These are phyloP conservation scores for Cryptococcus sp. DNA, from an alignment of 1,284 basidiomycete genomes.

Conservation along the genomic window DNA sequence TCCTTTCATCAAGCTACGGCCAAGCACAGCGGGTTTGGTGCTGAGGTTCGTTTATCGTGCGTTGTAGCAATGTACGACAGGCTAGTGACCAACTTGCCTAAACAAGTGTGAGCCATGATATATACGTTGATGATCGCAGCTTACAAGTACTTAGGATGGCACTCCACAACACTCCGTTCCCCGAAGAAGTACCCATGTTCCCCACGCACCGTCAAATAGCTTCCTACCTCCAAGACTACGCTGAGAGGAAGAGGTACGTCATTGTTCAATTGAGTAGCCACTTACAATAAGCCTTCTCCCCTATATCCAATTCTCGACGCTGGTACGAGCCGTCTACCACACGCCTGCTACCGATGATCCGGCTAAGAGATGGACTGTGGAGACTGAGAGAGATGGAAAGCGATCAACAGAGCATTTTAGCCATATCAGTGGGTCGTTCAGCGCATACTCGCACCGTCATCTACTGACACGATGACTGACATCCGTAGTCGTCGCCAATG, in stretches of 20 bases:
- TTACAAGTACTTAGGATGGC: constrained; percentile 18
- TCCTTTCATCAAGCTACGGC: neutral
- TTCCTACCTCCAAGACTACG: constrained; percentile 21
- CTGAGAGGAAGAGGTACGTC: neutral
- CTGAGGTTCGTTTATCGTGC: neutral
- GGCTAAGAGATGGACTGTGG: constrained; percentile 21
- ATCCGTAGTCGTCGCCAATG: constrained; percentile 41
- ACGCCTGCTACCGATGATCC: constrained; percentile 7
- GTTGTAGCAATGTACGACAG: constrained; percentile 22
- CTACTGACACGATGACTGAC: neutral
- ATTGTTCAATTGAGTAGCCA: neutral
- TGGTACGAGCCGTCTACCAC: constrained; percentile 19
- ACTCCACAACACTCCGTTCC: constrained; percentile 23
- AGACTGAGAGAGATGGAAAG: constrained; percentile 6
- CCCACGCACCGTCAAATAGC: constrained; percentile 21
- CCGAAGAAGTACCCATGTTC: constrained; percentile 19
- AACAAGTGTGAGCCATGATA: constrained; percentile 8
- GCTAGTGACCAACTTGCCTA: constrained; percentile 11
- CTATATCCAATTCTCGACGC: constrained; percentile 9
- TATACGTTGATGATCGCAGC: neutral
- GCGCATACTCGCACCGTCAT: neutral
- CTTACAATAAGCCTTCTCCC: neutral
- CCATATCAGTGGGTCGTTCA: constrained; percentile 7
- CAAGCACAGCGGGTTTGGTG: no score
- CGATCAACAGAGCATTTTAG: constrained; percentile 7